Base-by-base conservation (phyloP, 345 rosid genomes). In the Cardiospermum halicacabum region DNA sequence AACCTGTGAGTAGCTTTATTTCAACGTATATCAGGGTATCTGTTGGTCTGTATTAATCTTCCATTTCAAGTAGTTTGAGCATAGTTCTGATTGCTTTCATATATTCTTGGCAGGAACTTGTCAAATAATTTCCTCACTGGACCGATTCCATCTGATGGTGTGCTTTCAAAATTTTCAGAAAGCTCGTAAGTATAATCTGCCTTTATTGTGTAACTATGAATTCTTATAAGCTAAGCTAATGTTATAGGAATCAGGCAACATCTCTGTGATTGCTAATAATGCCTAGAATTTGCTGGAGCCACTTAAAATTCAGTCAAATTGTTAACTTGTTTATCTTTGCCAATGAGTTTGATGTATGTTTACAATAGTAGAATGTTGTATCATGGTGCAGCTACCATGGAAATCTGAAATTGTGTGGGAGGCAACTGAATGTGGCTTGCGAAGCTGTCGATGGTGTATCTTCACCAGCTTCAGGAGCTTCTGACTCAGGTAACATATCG, bases 91-190 rank as follows among this genome's bases (percentile, higher is more conserved):
- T 47, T 65, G 51, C 78, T 32, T 48, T 66, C 65, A 62, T 81
- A 22, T 65, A 70, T 65, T 34, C 64, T 66, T 51, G 77, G 72
- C 83, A 94, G 99, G 74, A 89, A 94, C 30, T 86, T 91, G 60
- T 87, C 99, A 13, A 83, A 88, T 78, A 94, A 94, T 80, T 91
- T 94, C 73, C 86, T 94, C 64, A 75, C 18, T 34, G 99, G 99
- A 43, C 70, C 81, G 60, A 87, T 94, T 76, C 99, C 99, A 68
- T 80, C 87, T 22, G 83, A 84, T 64, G 95, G 92, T 28, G 75
- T 82, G 64, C 82, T 94, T 48, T 42, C 58, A 78, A 84, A 62
- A 62, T 83, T 85, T 69, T 60, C 83, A 1, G 84, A 53, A 65
- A 81, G 80, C 80, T 84, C 96, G 97, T 94, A 80, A 85, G 96